These are phyloP conservation scores for Cryoendolithus antarcticus DNA, from an alignment of 2,329 filamentous ascomycete species.

Conservation along the genomic window DNA sequence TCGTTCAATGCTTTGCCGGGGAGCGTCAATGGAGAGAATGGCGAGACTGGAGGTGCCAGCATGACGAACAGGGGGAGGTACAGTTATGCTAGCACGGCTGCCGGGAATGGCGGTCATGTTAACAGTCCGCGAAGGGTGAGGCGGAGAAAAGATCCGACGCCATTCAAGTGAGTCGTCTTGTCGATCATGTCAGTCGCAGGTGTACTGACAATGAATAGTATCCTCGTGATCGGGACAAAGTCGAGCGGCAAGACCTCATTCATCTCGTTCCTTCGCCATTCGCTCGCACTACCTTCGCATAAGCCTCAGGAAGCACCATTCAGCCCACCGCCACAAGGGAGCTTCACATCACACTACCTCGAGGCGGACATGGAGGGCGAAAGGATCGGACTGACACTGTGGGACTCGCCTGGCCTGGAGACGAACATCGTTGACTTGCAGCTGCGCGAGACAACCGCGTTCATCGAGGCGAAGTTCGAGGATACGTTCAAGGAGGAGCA, in stretches of 20 bases:
- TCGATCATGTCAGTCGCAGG: too few species aligned
- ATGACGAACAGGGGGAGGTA: constrained; percentile 95
- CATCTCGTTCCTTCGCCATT: constrained; percentile 83
- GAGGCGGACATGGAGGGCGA: constrained; percentile 92
- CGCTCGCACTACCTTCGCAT: constrained; percentile 68
- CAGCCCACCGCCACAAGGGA: constrained; percentile 22
- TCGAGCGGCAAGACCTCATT: constrained; percentile 92
- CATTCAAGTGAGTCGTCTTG: constrained; percentile 72
- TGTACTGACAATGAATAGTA: constrained; percentile 38
- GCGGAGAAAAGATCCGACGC: constrained; percentile 90
- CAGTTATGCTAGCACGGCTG: constrained; percentile 89
- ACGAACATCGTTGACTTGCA: constrained; percentile 93
- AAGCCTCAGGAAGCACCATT: constrained; percentile 43
- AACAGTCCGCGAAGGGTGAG: constrained; percentile 87
- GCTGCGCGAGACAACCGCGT: constrained; percentile 77
- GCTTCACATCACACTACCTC: constrained; percentile 75
- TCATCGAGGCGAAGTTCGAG: constrained; percentile 96
- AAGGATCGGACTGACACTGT: constrained; percentile 81
- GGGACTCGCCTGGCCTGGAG: constrained; percentile 92
- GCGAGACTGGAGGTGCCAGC: constrained; percentile 68
- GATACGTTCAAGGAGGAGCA: constrained; percentile 96
- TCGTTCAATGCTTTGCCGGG: constrained; percentile 1
- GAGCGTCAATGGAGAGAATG: constrained; percentile 39
- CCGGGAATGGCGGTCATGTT: constrained; percentile 59
- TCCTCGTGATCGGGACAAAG: constrained; percentile 79